A percentile compares a stretch with the other conserved stretches of the same genome.
Conservation (phyloP, 106 monocot genomes). For the Phalaenopsis equestris region DNA sequence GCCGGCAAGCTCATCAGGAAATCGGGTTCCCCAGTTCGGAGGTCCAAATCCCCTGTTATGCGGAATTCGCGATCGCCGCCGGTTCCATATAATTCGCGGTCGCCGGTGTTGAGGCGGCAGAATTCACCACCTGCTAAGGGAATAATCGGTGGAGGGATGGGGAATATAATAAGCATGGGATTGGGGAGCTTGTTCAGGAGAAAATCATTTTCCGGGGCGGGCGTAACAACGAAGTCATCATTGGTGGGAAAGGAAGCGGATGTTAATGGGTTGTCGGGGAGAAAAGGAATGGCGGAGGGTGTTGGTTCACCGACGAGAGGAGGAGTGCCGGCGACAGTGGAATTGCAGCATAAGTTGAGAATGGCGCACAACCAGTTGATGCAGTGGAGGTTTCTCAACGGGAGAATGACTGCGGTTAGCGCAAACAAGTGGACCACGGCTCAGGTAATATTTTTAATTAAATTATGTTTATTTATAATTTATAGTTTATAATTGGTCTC, state of each 20-base stretch:
- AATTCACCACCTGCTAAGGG: neutral
- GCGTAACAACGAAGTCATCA: neutral
- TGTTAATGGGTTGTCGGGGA: neutral
- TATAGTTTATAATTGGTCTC: too few species aligned
- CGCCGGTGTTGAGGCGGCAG: neutral
- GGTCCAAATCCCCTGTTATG: neutral
- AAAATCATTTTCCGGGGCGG: constrained; percentile 6
- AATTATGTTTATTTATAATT: too few species aligned
- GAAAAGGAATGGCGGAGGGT: neutral
- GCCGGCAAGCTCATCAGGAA: constrained; percentile 1
- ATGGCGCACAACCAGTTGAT: constrained; percentile 26
- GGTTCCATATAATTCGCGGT: neutral
- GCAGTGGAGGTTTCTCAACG: constrained; percentile 42
- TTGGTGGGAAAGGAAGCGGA: neutral
- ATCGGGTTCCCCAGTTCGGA: neutral
- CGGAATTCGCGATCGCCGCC: neutral
- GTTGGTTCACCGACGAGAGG: neutral
- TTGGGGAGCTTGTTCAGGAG: constrained; percentile 24
- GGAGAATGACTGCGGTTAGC: neutral
- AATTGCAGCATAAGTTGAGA: constrained; percentile 17
- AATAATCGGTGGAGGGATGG: constrained; percentile 2
- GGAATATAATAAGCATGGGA: constrained; percentile 28
- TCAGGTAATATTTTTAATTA: neutral
- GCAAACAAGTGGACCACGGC: neutral
- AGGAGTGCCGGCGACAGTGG: neutral